Evolutionary conservation across 176 grass and related monocot species (phyloP).

Genomic region (Oryza rufipogon): DNA sequence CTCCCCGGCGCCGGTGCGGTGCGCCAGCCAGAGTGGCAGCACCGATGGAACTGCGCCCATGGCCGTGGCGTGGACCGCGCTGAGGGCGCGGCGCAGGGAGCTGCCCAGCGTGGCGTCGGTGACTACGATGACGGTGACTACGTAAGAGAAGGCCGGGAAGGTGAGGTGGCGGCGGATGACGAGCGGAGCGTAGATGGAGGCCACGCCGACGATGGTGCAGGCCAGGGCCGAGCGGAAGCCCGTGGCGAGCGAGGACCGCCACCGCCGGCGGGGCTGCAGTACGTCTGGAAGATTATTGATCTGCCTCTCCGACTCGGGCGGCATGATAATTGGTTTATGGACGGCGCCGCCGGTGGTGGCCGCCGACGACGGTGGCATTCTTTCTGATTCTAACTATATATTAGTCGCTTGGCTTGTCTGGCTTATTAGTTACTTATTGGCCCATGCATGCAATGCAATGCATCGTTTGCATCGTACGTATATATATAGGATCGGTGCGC

Average conservation of each 20-base stretch:
- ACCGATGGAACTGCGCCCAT: conserved; percentile 71
- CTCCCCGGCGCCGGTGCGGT: conserved; percentile 34
- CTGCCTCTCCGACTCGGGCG: too few species aligned
- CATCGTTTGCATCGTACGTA: too few species aligned
- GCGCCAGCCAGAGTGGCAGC: conserved; percentile 60
- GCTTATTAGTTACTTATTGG: too few species aligned
- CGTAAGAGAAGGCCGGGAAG: conserved; percentile 86
- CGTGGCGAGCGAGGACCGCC: conserved; percentile 45
- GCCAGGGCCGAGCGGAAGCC: conserved; percentile 70
- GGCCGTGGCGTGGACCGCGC: conserved; percentile 58
- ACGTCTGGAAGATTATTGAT: too few species aligned
- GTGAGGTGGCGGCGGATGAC: conserved; percentile 45
- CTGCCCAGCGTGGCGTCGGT: conserved; percentile 68
- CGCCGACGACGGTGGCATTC: not conserved
- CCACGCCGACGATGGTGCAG: conserved; percentile 59
- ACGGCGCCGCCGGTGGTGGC: not conserved
- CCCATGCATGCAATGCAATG: too few species aligned
- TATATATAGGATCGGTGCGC: too few species aligned
- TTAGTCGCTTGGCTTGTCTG: too few species aligned
- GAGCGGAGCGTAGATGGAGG: conserved; percentile 53
- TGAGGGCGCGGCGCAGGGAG: conserved; percentile 43
- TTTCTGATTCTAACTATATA: not conserved
- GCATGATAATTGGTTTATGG: not conserved
- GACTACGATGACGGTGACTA: conserved; percentile 60
- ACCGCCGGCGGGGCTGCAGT: conserved; percentile 16